Evolutionary conservation across 768 basidiomycete genomes (phyloP), one percentile per base, ranked within the genome.

Genomic region (Artomyces pyxidatus): DNA sequence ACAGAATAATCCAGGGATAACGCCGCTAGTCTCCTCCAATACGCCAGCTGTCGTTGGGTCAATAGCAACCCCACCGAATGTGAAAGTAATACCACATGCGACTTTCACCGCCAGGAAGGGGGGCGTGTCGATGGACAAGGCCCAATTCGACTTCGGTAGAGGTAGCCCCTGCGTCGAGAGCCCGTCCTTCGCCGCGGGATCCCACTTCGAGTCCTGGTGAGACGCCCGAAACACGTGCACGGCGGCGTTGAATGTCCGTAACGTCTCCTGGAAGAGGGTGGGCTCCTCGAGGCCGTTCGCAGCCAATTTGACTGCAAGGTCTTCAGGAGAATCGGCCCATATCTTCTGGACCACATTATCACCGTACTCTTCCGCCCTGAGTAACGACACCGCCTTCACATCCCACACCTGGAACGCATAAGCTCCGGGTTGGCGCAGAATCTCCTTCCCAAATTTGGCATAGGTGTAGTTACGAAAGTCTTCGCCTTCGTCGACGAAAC

Each of bases 391-490:
- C 17, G 66, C 67, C 51, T 75, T 69, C 14, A 68, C 64, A 58
- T 83, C 82, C 74, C 74, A 86, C 11, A 85, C 63, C 56, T 85
- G 84, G 60, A 83, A 85, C 12, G 77, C 83, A 53, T 63, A 74
- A 9, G 78, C 75, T 21, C 70, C 75, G 1, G 78, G 78, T 58
- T 85, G 80, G 21, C 59, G 53, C 45, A 84, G 68, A 41, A 85
- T 79, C 44, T 73, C 77, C 23, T 69, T 69, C 9, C 82, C 83
- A 54, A 80, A 84, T 61, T 76, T 78, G 17, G 84, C 82, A 56
- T 86, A 85, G 1, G 83, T 85, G 56, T 78, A 85, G 60, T 83
- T 85, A 40, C 84, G 72, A 59, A 77, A 84, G 64, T 86, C 82
- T 42, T 74, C 75, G 30, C 83, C 83, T 62, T 85, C 84, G 52